A percentile compares a stretch with the other conserved stretches of the same genome.
phyloP scores from a whole-genome alignment of 495 filamentous ascomycete genomes.

The Neurospora terricola region DNA sequence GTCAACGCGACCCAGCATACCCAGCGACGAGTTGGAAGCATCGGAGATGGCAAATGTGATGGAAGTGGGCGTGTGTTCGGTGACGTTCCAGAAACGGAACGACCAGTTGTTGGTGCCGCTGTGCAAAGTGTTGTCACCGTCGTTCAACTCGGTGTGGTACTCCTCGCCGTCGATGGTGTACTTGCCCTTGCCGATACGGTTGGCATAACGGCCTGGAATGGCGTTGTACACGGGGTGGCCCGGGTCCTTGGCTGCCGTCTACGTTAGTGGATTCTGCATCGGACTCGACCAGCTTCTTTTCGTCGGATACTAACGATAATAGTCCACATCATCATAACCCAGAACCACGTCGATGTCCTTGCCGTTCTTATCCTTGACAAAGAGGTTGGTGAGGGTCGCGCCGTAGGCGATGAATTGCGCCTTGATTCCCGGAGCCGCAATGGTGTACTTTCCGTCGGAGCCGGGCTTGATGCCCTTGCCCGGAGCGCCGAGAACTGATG shows the following conservation, averaged over 20 bases:
- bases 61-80: constrained; percentile 47
- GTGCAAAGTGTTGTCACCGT: constrained; percentile 50
- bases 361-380: constrained; percentile 46
- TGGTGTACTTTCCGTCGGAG: constrained; percentile 36
- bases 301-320: constrained; percentile 32
- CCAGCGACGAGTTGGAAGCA: constrained; percentile 48
- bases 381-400: constrained; percentile 47
- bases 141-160: constrained; percentile 41
- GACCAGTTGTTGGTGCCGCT: constrained; percentile 53
- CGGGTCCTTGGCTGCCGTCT: constrained; percentile 31
- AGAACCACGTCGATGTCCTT: constrained; percentile 43
- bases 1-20: constrained; percentile 66
- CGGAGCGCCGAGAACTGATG: background rate
- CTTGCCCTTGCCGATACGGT: constrained; percentile 43
- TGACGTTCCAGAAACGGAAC: constrained; percentile 42
- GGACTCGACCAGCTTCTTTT: constrained; percentile 1
- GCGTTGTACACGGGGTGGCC: constrained; percentile 42
- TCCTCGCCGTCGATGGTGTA: constrained; percentile 43
- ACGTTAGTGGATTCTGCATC: constrained; percentile 9
- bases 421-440: constrained; percentile 39
- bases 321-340: constrained; percentile 40
- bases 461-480: constrained; percentile 16
- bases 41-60: constrained; percentile 76
- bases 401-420: constrained; percentile 51
- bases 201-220: constrained; percentile 45